phyloP scores from a whole-genome alignment of 306 rosid species.

The Luffa aegyptiaca region DNA sequence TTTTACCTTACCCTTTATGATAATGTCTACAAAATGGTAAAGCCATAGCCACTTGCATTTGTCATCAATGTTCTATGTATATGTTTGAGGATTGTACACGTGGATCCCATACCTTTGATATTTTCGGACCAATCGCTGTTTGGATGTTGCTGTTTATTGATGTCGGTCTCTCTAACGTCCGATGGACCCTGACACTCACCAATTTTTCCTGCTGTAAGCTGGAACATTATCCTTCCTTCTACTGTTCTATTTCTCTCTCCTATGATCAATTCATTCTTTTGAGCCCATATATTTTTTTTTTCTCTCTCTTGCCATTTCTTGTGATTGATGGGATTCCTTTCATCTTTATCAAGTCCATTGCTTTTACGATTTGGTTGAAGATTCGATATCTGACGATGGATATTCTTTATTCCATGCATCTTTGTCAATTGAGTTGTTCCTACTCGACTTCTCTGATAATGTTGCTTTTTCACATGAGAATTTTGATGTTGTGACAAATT shows the following conservation, averaged over 20 bases:
- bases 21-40: neutral
- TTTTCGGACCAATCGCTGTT: neutral
- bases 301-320: neutral
- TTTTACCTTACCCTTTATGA: neutral
- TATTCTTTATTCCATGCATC: neutral
- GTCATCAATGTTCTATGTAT: neutral
- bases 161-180: neutral
- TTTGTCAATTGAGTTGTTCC: neutral
- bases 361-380: neutral
- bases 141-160: neutral
- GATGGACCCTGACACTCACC: neutral
- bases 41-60: neutral
- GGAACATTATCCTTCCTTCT: neutral
- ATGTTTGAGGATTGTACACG: neutral
- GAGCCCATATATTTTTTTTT: too few relatives aligned
- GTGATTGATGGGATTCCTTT: neutral
- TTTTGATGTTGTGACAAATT: neutral
- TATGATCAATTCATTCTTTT: neutral
- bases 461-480: neutral
- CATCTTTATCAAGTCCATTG: neutral
- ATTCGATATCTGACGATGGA: neutral
- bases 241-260: neutral
- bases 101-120: neutral
- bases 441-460: neutral
- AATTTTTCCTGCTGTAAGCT: neutral